Percentiles rank a stretch among this genome's conserved stretches.
Evolutionary conservation across 2,329 filamentous ascomycete species (phyloP).

Genomic region (Massarina eburnea): DNA sequence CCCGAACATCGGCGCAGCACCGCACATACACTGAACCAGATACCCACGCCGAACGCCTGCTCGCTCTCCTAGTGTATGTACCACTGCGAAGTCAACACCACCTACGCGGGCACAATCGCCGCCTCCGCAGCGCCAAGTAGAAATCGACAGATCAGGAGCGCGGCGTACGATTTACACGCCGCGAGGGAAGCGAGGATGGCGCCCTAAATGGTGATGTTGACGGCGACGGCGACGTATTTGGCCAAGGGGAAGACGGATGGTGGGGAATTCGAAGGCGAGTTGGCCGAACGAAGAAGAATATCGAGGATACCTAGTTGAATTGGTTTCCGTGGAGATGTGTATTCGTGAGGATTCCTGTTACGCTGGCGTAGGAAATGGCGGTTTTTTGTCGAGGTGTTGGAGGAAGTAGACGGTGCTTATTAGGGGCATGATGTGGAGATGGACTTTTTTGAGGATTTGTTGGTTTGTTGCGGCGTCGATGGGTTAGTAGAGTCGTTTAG

Average conservation of each 20-base stretch:
- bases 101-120: conserved; percentile 58
- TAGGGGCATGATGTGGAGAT: conserved; percentile 11
- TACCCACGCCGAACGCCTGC: conserved; percentile 31
- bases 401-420: conserved; percentile 14
- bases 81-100: conserved; percentile 56
- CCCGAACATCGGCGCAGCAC: conserved; percentile 41
- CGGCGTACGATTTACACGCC: conserved; percentile 50
- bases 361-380: conserved; percentile 25
- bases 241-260: conserved; percentile 15
- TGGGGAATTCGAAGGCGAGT: conserved; percentile 15
- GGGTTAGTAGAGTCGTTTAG: conserved; percentile 6
- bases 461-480: conserved; percentile 9
- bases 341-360: conserved; percentile 26
- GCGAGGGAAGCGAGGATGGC: conserved; percentile 10
- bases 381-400: conserved; percentile 14
- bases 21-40: conserved; percentile 36
- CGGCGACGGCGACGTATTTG: conserved; percentile 15
- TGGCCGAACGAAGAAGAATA: conserved; percentile 47
- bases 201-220: conserved; percentile 18
- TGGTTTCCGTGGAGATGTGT: conserved; percentile 45
- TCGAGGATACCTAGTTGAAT: conserved; percentile 46
- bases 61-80: conserved; percentile 35
- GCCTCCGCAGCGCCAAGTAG: conserved; percentile 59
- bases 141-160: conserved; percentile 55
- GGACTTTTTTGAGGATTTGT: conserved; percentile 8